Percentiles rank a stretch among this genome's conserved stretches.
phyloP scores from a whole-genome alignment of 495 filamentous ascomycete genomes.

The Daldinia concentrica region DNA sequence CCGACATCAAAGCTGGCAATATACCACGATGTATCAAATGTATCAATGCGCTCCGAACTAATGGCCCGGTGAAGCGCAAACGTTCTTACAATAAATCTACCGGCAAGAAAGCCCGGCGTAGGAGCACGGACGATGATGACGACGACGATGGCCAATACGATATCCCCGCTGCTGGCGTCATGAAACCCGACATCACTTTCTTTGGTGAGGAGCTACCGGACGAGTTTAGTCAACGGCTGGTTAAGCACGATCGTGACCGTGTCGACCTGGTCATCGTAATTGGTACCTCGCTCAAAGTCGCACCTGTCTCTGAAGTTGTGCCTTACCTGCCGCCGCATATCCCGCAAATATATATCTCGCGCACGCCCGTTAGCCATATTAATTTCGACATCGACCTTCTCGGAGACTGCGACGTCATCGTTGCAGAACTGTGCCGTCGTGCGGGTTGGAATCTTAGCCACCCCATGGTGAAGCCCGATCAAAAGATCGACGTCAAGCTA shows the following conservation, averaged over 20 bases:
- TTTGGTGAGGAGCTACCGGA: conserved; percentile 91
- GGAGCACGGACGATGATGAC: conserved; percentile 59
- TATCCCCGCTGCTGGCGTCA: conserved; percentile 80
- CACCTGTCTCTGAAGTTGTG: conserved; percentile 91
- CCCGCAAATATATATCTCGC: conserved; percentile 93
- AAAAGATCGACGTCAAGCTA: conserved; percentile 65
- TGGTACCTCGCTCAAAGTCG: conserved; percentile 95
- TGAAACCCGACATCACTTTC: conserved; percentile 99
- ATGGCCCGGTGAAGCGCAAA: conserved; percentile 71
- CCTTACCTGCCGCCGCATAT: conserved; percentile 78
- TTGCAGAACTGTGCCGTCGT: conserved; percentile 85
- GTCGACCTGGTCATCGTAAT: conserved; percentile 97
- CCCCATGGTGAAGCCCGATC: conserved; percentile 78
- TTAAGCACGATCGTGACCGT: conserved; percentile 77
- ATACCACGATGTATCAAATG: conserved; percentile 73
- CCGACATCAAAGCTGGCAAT: conserved; percentile 76
- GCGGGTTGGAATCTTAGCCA: conserved; percentile 91
- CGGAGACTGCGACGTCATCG: conserved; percentile 91
- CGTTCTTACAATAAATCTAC: conserved; percentile 71
- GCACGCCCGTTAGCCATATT: conserved; percentile 85
- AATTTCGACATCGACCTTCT: conserved; percentile 95
- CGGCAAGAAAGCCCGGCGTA: conserved; percentile 69
- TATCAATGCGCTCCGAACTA: conserved; percentile 48
- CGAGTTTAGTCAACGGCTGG: conserved; percentile 81
- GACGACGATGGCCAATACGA: conserved; percentile 75